Evolutionary conservation across 2,329 filamentous ascomycete species (phyloP).

Genomic region (Sclerotinia subarctica): DNA sequence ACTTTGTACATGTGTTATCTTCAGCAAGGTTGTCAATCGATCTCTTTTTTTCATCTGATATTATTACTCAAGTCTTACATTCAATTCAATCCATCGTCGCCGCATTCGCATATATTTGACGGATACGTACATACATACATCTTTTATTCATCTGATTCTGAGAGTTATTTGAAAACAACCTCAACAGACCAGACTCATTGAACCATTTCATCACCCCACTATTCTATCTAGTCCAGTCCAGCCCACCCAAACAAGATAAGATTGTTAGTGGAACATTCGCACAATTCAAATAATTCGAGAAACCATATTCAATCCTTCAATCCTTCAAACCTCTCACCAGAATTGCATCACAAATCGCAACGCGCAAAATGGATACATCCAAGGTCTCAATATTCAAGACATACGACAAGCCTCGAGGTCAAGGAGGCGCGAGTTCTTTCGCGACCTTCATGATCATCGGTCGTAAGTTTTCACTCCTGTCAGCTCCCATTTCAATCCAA

Average conservation of each 20-base stretch:
- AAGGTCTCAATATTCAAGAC: conserved; percentile 39
- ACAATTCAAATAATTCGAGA: conserved; percentile 6
- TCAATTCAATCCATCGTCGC: not conserved
- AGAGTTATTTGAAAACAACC: not conserved
- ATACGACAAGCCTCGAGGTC: conserved; percentile 37
- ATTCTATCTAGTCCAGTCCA: not conserved
- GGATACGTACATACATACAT: not conserved
- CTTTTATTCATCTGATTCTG: not conserved
- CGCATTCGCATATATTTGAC: not conserved
- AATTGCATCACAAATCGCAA: not conserved
- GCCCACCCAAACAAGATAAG: not conserved
- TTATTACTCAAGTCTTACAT: not conserved
- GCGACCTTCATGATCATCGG: conserved; percentile 96
- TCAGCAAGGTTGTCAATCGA: not conserved
- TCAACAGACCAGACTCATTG: too few species aligned
- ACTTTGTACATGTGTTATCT: not conserved
- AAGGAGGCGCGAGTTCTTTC: conserved; percentile 63
- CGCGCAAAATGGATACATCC: conserved; percentile 33
- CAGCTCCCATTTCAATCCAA: not conserved
- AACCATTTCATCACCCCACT: not conserved
- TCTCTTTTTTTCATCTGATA: not conserved
- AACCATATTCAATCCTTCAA: too few species aligned
- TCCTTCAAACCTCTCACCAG: not conserved
- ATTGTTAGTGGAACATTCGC: conserved; percentile 3
- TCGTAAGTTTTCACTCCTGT: conserved; percentile 56